Percentiles rank a stretch among this genome's conserved stretches.
These are phyloP conservation scores for Lipomyces sp. DNA, from an alignment of 805 yeast species.

Conservation along the genomic window DNA sequence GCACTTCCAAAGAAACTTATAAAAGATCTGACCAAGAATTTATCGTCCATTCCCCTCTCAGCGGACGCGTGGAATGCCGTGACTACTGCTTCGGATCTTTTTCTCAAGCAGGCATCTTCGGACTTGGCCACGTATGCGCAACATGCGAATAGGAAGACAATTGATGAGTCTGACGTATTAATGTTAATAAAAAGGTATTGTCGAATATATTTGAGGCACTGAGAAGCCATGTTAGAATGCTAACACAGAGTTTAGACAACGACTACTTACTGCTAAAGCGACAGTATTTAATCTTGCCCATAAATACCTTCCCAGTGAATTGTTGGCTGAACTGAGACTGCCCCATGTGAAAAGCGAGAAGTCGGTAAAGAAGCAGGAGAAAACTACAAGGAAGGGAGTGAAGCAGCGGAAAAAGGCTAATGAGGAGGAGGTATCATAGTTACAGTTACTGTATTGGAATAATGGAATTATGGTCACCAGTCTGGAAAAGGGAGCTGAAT, in stretches of 20 bases:
- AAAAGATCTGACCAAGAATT: slow-evolving; percentile 13
- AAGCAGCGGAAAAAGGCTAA: background rate
- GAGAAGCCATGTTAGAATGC: background rate
- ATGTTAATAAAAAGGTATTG: slow-evolving; percentile 42
- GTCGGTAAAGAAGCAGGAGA: slow-evolving; percentile 11
- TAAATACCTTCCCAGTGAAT: slow-evolving; percentile 22
- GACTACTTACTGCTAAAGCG: slow-evolving; percentile 1
- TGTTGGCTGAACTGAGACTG: slow-evolving; percentile 12
- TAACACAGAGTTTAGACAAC: slow-evolving; percentile 11
- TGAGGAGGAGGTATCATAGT: background rate
- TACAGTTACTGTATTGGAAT: background rate
- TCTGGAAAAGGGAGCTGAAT: no score
- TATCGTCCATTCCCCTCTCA: slow-evolving; percentile 16
- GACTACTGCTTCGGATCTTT: slow-evolving; percentile 41
- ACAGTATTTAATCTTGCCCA: slow-evolving; percentile 23
- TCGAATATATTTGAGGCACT: background rate
- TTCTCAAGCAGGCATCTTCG: slow-evolving; percentile 41
- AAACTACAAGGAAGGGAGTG: slow-evolving; percentile 24
- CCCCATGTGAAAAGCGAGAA: slow-evolving; percentile 5
- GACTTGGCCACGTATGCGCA: slow-evolving; percentile 46
- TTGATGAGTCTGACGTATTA: slow-evolving; percentile 42
- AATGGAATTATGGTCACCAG: no score
- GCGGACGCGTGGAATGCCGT: slow-evolving; percentile 41
- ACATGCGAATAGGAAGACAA: slow-evolving; percentile 44
- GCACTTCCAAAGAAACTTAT: slow-evolving; percentile 15